These are phyloP conservation scores for Scorias spongiosa DNA, from an alignment of 2,329 filamentous ascomycete genomes.

Conservation along the genomic window DNA sequence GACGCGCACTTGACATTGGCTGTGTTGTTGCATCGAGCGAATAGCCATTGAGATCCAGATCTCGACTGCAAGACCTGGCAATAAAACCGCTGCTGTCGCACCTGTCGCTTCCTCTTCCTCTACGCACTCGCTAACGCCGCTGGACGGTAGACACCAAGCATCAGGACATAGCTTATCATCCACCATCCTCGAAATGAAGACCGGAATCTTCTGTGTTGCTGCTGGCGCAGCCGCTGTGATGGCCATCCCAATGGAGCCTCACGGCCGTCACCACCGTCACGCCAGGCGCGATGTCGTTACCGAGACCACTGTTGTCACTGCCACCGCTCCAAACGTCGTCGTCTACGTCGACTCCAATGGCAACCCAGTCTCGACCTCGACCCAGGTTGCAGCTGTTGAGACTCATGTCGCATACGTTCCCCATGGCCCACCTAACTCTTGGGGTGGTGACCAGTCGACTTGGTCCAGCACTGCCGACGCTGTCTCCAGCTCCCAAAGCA, in stretches of 20 bases:
- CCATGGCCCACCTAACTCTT: neutral
- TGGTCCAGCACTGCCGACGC: neutral
- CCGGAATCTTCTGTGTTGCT: neutral
- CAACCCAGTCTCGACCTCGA: constrained; percentile 27
- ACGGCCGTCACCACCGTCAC: neutral
- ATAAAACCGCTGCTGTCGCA: no score
- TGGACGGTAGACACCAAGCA: neutral
- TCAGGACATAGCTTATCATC: neutral
- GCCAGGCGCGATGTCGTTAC: neutral
- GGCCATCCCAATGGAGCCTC: neutral
- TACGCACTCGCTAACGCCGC: neutral
- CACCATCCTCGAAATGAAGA: neutral
- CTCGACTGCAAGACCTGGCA: no score
- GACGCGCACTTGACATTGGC: no score
- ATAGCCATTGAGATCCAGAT: no score
- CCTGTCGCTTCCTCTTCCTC: neutral
- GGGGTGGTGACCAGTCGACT: neutral
- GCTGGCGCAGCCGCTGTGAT: neutral
- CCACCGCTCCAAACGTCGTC: constrained; percentile 34
- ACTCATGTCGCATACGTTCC: neutral
- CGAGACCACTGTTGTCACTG: constrained; percentile 19
- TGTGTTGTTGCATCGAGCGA: no score
- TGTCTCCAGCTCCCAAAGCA: constrained; percentile 6
- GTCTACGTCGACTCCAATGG: constrained; percentile 47
- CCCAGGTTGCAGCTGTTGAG: neutral